Evolutionary conservation across 371 early-diverging fungal genomes (phyloP).

Genomic region (Nematocida ausubeli): DNA sequence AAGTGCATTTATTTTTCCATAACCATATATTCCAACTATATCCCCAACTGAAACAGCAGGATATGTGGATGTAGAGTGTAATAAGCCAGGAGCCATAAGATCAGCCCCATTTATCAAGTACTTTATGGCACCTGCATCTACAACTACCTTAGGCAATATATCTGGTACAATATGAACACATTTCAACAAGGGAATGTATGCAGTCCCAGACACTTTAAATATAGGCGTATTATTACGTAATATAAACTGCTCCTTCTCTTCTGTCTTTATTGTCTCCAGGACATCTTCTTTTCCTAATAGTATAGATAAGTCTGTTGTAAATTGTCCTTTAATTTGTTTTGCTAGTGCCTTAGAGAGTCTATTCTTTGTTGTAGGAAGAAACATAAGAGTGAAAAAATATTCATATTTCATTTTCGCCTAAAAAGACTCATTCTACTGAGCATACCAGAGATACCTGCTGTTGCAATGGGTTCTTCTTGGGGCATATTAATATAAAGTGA

Average conservation of each 20-base stretch:
- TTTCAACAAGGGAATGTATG: constrained; percentile 26
- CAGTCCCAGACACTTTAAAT: not conserved
- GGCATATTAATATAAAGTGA: constrained; percentile 10
- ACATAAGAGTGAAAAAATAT: constrained; percentile 36
- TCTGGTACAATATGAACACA: constrained; percentile 43
- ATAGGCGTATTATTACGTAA: constrained; percentile 26
- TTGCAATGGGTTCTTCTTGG: not conserved
- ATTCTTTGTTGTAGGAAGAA: constrained; percentile 31
- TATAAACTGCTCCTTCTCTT: constrained; percentile 15
- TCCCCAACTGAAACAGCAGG: constrained; percentile 32
- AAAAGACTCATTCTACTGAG: constrained; percentile 9
- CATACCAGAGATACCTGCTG: constrained; percentile 1
- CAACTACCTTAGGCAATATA: constrained; percentile 36
- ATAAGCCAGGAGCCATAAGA: constrained; percentile 66
- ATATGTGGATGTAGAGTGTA: constrained; percentile 38
- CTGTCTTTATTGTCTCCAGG: constrained; percentile 30
- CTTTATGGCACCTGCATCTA: constrained; percentile 65
- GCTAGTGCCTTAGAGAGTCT: constrained; percentile 20
- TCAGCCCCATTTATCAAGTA: constrained; percentile 67
- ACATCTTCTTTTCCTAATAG: constrained; percentile 33
- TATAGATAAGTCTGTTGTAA: constrained; percentile 26
- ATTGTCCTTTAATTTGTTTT: constrained; percentile 40
- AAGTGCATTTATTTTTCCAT: constrained; percentile 34
- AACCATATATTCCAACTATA: constrained; percentile 32
- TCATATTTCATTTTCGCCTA: not conserved